These are phyloP conservation scores for Cnidoscolus chayamansa DNA, from an alignment of 441 rosid species.

Conservation along the genomic window DNA sequence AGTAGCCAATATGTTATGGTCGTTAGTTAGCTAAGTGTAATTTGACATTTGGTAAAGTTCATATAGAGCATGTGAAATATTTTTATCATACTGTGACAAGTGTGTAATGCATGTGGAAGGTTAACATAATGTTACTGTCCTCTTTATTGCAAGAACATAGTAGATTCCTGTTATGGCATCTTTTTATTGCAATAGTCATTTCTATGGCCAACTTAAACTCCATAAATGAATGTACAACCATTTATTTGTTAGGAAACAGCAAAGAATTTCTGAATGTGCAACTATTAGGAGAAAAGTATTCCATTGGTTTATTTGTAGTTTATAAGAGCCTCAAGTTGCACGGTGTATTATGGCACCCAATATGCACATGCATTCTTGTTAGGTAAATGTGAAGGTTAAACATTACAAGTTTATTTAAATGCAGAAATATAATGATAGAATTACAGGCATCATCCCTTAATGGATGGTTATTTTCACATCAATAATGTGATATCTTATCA, in stretches of 20 bases:
- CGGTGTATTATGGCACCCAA: neutral
- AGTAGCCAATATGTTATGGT: neutral
- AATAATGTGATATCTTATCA: neutral
- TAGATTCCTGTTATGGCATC: too few species aligned
- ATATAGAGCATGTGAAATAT: neutral
- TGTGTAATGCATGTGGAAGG: neutral
- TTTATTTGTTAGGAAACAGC: neutral
- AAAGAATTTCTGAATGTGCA: neutral
- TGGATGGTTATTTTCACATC: neutral
- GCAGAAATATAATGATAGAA: neutral
- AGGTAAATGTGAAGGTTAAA: too few species aligned
- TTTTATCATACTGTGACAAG: neutral
- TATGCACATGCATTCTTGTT: neutral
- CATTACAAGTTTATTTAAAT: neutral
- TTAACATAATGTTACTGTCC: too few species aligned
- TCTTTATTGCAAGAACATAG: too few species aligned
- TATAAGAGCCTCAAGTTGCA: neutral
- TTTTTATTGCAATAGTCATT: neutral
- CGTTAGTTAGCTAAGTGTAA: constrained; percentile 9
- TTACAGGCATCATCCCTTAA: neutral
- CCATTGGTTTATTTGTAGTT: neutral
- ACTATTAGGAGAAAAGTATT: neutral
- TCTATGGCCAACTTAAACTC: neutral
- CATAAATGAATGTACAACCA: neutral
- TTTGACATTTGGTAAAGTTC: neutral